These are phyloP conservation scores for Trichoderma aggressivum DNA, from an alignment of 2,329 filamentous ascomycete species.

Conservation along the genomic window DNA sequence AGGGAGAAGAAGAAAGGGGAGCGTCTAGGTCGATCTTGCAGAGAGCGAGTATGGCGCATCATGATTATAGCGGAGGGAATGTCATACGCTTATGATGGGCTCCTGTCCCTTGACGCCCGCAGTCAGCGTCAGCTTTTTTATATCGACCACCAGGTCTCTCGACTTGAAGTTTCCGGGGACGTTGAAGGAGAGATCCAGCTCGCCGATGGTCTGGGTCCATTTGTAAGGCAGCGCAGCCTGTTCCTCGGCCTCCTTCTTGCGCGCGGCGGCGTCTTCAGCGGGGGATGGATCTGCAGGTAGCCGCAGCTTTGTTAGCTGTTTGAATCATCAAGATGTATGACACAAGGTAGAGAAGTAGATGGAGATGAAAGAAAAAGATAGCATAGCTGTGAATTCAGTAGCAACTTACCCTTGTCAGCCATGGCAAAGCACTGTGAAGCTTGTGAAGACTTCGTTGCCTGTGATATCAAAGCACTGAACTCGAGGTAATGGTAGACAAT, in stretches of 20 bases:
- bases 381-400: neutral
- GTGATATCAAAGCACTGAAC: neutral
- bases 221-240: constrained; percentile 93
- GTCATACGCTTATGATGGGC: constrained; percentile 71
- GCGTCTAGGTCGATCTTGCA: neutral
- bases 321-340: neutral
- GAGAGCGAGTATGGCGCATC: neutral
- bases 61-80: neutral
- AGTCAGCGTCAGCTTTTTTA: constrained; percentile 74
- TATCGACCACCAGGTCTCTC: constrained; percentile 75
- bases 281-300: constrained; percentile 46
- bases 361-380: neutral
- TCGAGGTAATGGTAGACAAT: constrained; percentile 3
- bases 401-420: constrained; percentile 40
- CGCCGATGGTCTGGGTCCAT: constrained; percentile 90
- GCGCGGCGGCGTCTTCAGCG: constrained; percentile 56
- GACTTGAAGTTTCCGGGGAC: constrained; percentile 83
- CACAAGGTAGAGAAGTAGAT: neutral
- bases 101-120: constrained; percentile 87
- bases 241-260: constrained; percentile 75
- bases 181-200: constrained; percentile 74
- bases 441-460: neutral
- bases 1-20: neutral
- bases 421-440: constrained; percentile 28
- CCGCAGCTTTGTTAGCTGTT: constrained; percentile 13